A percentile compares a stretch with the other conserved stretches of the same genome.
These are phyloP conservation scores for Urtica urens DNA, from an alignment of 306 rosid species.

Conservation along the genomic window DNA sequence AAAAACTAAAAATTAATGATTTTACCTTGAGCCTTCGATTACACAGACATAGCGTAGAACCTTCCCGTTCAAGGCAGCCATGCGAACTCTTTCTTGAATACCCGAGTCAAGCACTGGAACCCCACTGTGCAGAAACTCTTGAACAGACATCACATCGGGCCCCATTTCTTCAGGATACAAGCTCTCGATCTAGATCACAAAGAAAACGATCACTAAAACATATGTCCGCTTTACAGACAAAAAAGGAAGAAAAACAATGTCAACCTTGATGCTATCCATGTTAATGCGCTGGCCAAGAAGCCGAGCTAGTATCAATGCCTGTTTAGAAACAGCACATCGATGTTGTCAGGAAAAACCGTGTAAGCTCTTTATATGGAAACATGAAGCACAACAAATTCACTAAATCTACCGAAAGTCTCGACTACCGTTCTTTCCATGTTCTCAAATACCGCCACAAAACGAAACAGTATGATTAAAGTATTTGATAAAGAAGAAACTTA, in stretches of 20 bases:
- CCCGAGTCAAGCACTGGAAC: constrained; percentile 41
- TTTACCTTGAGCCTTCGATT: constrained; percentile 55
- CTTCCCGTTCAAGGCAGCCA: constrained; percentile 67
- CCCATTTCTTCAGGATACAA: constrained; percentile 90
- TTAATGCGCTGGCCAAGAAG: constrained; percentile 55
- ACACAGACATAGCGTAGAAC: constrained; percentile 82
- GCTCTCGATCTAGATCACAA: constrained; percentile 67
- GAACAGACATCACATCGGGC: constrained; percentile 49
- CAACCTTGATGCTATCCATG: constrained; percentile 68
- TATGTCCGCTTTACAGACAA: too few species aligned
- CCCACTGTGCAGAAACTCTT: constrained; percentile 57
- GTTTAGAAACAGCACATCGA: constrained; percentile 11
- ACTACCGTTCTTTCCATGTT: too few species aligned
- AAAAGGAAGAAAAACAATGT: constrained; percentile 4
- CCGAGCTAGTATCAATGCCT: constrained; percentile 92
- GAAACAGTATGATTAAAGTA: too few species aligned
- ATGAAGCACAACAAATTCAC: not conserved
- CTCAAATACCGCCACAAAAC: too few species aligned
- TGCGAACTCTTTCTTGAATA: constrained; percentile 67
- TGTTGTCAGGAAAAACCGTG: not conserved
- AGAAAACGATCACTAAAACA: too few species aligned
- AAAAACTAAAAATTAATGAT: not conserved
- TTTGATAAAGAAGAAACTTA: too few species aligned
- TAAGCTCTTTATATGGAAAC: not conserved
- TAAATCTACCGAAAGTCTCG: too few species aligned